phyloP scores from a whole-genome alignment of 2,329 filamentous ascomycete species.

The Sporothrix euskadiensis region DNA sequence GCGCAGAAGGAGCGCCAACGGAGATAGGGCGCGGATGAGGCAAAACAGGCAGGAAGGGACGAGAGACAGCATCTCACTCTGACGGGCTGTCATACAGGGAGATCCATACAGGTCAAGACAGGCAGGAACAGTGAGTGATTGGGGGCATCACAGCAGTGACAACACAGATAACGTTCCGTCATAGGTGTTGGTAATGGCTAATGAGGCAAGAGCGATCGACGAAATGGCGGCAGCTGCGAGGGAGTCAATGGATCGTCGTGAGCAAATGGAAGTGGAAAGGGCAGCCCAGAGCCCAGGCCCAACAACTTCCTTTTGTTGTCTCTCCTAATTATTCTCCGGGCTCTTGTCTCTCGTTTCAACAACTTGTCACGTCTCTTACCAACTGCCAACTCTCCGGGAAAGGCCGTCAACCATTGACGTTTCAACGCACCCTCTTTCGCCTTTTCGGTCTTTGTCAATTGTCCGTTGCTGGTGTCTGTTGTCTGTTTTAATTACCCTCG shows the following conservation, averaged over 20 bases:
- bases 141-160: neutral
- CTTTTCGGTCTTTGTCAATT: neutral
- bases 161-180: neutral
- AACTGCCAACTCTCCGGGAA: neutral
- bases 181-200: neutral
- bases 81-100: neutral
- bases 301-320: neutral
- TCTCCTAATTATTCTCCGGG: neutral
- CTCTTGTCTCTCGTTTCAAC: neutral
- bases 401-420: neutral
- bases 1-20: constrained; percentile 5
- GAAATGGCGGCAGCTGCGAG: neutral
- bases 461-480: neutral
- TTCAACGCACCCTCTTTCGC: constrained; percentile 6
- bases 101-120: no score
- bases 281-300: neutral
- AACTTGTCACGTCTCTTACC: neutral
- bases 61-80: neutral
- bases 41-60: constrained; percentile 9
- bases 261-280: neutral
- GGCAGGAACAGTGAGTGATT: neutral
- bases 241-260: neutral
- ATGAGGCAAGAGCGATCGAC: constrained; percentile 14
- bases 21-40: constrained; percentile 6
- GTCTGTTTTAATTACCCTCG: constrained; percentile 14